Evolutionary conservation across 2,329 filamentous ascomycete genomes (phyloP), one percentile per base, ranked within the genome.

Genomic region (Botryotinia globosa): DNA sequence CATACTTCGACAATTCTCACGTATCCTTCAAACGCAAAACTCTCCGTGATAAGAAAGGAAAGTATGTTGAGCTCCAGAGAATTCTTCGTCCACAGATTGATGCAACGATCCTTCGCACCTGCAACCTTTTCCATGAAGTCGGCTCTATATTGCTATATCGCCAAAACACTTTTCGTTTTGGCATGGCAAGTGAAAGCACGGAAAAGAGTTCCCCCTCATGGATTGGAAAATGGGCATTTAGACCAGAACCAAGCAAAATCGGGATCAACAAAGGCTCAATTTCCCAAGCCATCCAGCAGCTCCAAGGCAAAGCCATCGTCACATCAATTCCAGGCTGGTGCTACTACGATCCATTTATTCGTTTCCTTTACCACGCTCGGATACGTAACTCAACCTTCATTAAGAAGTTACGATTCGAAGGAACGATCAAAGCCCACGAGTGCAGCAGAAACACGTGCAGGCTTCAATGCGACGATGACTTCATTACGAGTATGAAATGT

Each of bases 241-340:
- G 39, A 45, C 62, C n/a, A 3, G n/a, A 63, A 2, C 61, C 61
- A 45, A 32, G 16, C n/a, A 32, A 32, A 45, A 7, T 1, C 3
- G 18, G 10, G 1, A 25, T 32, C 22, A 3, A 22, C 42, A 3
- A 44, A 32, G 4, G 1, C 0, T 32, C 39, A 1, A 63, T 29
- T 14, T 12, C 39, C 9, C 32, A 44, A 9, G 42, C 62, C 5
- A 45, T 64, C 7, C 42, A 6, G 29, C 42, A 64, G 22, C 2
- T 64, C 20, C n/a, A 32, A 3, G 0, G 42, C 42, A 45, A 34
- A 25, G 20, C 29, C 3, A 4, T 1, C 5, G 22, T 64, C n/a
- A 32, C 39, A 1, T 20, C 18, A 2, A 34, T 45, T 45, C 42
- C 62, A 14, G 62, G 42, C 1, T 64, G 62, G 62, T 64, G 62